These are phyloP conservation scores for Chenopodium quinoa DNA, from an alignment of 148 eudicot species.

Conservation along the genomic window DNA sequence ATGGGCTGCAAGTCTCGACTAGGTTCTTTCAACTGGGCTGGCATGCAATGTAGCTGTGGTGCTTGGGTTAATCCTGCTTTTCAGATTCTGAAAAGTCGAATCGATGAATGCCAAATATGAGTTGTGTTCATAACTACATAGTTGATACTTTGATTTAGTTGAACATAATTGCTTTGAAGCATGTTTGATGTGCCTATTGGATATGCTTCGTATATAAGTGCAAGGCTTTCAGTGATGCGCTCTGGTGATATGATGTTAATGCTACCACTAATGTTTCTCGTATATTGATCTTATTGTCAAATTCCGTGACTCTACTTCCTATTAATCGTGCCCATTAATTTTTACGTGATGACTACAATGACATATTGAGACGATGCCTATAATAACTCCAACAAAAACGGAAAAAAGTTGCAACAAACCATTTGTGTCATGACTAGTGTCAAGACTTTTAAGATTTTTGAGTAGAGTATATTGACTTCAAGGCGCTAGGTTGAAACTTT, in stretches of 20 bases:
- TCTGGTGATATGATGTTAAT: not conserved
- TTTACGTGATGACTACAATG: no score
- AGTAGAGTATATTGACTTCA: no score
- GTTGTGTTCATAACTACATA: not conserved
- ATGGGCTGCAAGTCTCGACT: slow-evolving; percentile 68
- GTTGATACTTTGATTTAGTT: not conserved
- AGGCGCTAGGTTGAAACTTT: no score
- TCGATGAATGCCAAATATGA: slow-evolving; percentile 63
- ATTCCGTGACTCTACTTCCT: no score
- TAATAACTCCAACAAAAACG: no score
- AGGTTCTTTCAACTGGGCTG: slow-evolving; percentile 78
- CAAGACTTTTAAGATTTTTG: no score
- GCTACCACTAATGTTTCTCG: not conserved
- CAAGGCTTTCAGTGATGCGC: not conserved
- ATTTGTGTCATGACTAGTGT: no score
- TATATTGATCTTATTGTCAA: no score
- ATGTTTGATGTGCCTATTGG: not conserved
- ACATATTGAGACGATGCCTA: no score
- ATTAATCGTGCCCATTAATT: no score
- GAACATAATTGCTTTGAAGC: not conserved
- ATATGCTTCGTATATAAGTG: not conserved
- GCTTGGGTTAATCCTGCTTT: slow-evolving; percentile 84
- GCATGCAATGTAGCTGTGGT: slow-evolving; percentile 87
- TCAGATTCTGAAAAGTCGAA: slow-evolving; percentile 66
- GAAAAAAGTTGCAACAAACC: no score